Percentiles rank a stretch among this genome's conserved stretches.
Evolutionary conservation across 768 basidiomycete genomes (phyloP).

Genomic region (Phanerodontia chrysosporium): DNA sequence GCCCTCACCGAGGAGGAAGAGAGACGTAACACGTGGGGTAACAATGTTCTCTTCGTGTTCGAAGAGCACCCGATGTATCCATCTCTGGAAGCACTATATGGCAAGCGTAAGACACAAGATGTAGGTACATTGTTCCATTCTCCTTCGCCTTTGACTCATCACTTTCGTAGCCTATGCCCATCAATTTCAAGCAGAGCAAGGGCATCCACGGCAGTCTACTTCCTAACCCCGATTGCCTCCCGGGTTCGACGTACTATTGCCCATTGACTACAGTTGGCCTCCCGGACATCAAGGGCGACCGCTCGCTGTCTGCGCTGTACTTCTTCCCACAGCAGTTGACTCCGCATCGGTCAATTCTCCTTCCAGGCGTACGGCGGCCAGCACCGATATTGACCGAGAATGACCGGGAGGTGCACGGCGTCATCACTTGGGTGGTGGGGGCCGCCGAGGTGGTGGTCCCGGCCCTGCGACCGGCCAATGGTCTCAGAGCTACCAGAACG

Average conservation of each 20-base stretch:
- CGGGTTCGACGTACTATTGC: constrained; percentile 84
- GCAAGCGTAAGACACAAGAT: constrained; percentile 77
- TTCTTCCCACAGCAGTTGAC: constrained; percentile 84
- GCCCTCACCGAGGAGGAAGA: constrained; percentile 76
- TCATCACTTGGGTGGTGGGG: constrained; percentile 34
- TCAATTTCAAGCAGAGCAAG: constrained; percentile 65
- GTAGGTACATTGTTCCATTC: constrained; percentile 40
- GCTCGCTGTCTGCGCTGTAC: constrained; percentile 82
- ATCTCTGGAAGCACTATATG: constrained; percentile 84
- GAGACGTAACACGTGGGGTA: constrained; percentile 82
- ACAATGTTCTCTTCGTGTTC: constrained; percentile 75
- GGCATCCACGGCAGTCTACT: constrained; percentile 80
- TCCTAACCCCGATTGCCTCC: constrained; percentile 84
- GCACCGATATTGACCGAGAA: constrained; percentile 55
- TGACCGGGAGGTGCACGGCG: constrained; percentile 69
- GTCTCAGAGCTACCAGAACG: background rate
- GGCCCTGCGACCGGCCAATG: background rate
- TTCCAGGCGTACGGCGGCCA: constrained; percentile 65
- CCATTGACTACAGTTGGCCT: constrained; percentile 59
- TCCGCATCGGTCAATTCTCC: constrained; percentile 80
- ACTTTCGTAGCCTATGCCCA: constrained; percentile 59
- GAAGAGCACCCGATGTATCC: constrained; percentile 86
- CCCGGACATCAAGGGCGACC: constrained; percentile 82
- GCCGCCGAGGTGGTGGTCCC: constrained; percentile 8
- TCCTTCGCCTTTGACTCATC: constrained; percentile 4